phyloP scores from a whole-genome alignment of 2,329 filamentous ascomycete genomes.

The Cryphonectria radicalis region DNA sequence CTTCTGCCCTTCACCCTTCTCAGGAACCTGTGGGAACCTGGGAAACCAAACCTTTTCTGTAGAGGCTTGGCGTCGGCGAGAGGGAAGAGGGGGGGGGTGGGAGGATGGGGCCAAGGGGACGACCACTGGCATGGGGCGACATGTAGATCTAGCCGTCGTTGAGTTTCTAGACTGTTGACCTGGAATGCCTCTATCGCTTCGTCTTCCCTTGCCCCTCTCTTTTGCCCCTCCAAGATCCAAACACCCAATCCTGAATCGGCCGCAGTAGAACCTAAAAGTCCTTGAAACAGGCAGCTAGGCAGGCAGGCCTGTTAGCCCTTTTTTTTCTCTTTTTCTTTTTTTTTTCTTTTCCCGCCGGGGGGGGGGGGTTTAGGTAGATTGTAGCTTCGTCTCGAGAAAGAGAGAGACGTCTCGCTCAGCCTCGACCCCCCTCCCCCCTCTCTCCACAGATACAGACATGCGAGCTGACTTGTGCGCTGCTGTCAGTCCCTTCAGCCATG shows the following conservation, averaged over 20 bases:
- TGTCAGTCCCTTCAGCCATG: not conserved
- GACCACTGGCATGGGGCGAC: slow-evolving; percentile 1
- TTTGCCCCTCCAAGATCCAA: not conserved
- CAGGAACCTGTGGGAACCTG: not conserved
- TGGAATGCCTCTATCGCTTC: not conserved
- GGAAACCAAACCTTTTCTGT: not conserved
- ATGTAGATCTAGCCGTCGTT: not conserved
- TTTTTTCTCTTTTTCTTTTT: not conserved
- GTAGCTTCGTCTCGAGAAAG: not conserved
- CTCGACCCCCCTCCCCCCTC: not conserved
- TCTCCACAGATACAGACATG: not conserved
- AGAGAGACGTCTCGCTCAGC: not conserved
- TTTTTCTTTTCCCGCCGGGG: not conserved
- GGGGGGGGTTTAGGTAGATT: too few species aligned
- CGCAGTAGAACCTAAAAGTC: not conserved
- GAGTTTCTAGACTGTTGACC: not conserved
- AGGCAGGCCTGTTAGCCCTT: not conserved
- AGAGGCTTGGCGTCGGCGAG: not conserved
- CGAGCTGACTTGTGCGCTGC: not conserved
- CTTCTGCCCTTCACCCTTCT: not conserved
- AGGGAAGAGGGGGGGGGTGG: too few species aligned
- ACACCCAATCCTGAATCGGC: not conserved
- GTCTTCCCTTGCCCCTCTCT: slow-evolving; percentile 3
- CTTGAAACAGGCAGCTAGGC: not conserved
- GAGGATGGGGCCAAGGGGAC: not conserved